Conservation (phyloP, 371 early-diverging fungal species). For the Actinomortierella ambigua region DNA sequence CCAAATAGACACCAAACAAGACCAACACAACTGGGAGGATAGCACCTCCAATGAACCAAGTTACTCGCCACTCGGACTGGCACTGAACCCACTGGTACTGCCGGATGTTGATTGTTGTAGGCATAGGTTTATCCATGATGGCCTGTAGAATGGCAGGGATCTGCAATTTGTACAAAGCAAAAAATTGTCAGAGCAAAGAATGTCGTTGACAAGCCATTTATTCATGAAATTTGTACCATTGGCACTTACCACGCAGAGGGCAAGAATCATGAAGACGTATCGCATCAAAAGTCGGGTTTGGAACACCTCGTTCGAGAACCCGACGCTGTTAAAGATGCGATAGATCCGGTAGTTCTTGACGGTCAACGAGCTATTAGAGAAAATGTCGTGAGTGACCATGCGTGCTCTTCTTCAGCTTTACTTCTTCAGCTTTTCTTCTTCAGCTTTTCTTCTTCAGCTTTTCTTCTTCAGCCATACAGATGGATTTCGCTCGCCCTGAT, state of each 20-base stretch:
- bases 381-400: too few species aligned
- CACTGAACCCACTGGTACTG: constrained; percentile 22
- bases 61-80: not conserved
- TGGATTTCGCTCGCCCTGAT: too few species aligned
- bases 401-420: not conserved
- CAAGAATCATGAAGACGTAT: constrained; percentile 5
- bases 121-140: constrained; percentile 3
- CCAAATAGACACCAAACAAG: constrained; percentile 27
- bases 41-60: not conserved
- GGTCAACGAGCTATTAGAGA: constrained; percentile 11
- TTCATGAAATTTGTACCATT: too few species aligned
- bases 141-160: constrained; percentile 14
- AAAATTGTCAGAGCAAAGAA: too few species aligned
- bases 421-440: not conserved
- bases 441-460: not conserved
- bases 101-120: constrained; percentile 11
- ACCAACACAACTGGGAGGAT: constrained; percentile 9
- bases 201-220: too few species aligned
- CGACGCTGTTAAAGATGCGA: constrained; percentile 25
- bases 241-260: not conserved
- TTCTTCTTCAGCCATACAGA: too few species aligned
- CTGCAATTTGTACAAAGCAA: too few species aligned
- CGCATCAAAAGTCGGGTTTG: constrained; percentile 16
- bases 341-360: constrained; percentile 32
- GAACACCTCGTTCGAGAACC: constrained; percentile 10